Conservation (phyloP, 2,329 filamentous ascomycete genomes). For the Teratosphaeriaceae sp. region DNA sequence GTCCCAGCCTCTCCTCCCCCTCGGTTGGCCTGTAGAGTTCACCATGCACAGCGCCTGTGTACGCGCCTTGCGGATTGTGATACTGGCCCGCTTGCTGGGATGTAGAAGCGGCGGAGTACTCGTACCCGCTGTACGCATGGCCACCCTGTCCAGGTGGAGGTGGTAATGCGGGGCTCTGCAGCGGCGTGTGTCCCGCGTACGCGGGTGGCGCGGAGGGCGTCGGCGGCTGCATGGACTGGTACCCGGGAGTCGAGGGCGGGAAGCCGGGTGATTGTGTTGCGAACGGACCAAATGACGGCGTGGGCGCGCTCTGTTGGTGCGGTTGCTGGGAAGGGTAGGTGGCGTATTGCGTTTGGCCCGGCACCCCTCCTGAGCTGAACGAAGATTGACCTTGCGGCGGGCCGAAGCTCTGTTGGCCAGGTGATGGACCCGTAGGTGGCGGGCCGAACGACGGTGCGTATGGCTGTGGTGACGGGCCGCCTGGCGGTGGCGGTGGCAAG, state of each 20-base stretch:
- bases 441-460: conserved; percentile 11
- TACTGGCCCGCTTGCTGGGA: conserved; percentile 19
- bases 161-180: conserved; percentile 34
- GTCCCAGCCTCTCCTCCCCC: conserved; percentile 51
- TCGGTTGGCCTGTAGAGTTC: conserved; percentile 66
- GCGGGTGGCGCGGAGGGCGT: conserved; percentile 28
- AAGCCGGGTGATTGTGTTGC: conserved; percentile 17
- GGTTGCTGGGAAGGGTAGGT: conserved; percentile 27
- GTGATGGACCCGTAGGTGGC: conserved; percentile 17
- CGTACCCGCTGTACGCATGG: conserved; percentile 52
- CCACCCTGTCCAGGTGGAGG: conserved; percentile 29
- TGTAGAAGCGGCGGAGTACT: conserved; percentile 27
- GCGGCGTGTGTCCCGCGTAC: conserved; percentile 29
- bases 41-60: conserved; percentile 51
- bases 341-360: conserved; percentile 29
- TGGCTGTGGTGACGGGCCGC: conserved; percentile 13
- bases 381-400: conserved; percentile 8
- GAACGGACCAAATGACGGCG: conserved; percentile 11
- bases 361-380: conserved; percentile 17
- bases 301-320: conserved; percentile 15
- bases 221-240: conserved; percentile 21
- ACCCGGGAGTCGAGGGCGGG: conserved; percentile 12
- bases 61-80: conserved; percentile 32
- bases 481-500: conserved; percentile 16
- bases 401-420: conserved; percentile 28